A percentile compares a stretch with the other conserved stretches of the same genome.
phyloP scores from a whole-genome alignment of 2,329 filamentous ascomycete species.

The Aspergillus proliferans region DNA sequence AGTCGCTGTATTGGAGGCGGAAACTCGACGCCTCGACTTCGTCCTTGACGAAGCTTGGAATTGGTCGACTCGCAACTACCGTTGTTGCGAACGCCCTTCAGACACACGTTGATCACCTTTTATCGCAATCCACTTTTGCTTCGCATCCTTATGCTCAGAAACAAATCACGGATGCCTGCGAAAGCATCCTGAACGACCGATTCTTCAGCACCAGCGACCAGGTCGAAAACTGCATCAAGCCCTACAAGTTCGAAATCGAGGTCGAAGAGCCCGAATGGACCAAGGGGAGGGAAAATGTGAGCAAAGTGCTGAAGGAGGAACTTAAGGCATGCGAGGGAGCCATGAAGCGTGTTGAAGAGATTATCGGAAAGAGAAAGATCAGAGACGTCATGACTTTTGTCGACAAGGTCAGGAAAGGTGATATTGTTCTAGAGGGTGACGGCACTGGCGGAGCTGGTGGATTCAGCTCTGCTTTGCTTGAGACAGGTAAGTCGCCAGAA shows the following conservation, averaged over 20 bases:
- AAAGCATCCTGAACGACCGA: constrained; percentile 82
- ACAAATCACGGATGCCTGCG: constrained; percentile 86
- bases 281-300: constrained; percentile 75
- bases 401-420: constrained; percentile 80
- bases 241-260: constrained; percentile 97
- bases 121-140: constrained; percentile 75
- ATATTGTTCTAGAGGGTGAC: constrained; percentile 77
- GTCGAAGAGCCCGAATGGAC: constrained; percentile 86
- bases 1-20: constrained; percentile 85
- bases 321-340: constrained; percentile 76
- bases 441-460: constrained; percentile 81
- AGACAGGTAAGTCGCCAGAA: constrained; percentile 59
- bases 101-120: constrained; percentile 70
- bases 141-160: constrained; percentile 86
- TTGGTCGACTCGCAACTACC: constrained; percentile 84
- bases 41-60: constrained; percentile 84
- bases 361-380: constrained; percentile 74
- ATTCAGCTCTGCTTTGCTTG: constrained; percentile 80
- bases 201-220: constrained; percentile 98
- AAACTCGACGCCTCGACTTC: constrained; percentile 91
- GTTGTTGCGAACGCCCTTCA: constrained; percentile 87
- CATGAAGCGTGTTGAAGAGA: constrained; percentile 66
- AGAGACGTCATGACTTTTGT: constrained; percentile 87
- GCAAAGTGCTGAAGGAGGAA: constrained; percentile 76
- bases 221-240: constrained; percentile 98